Evolutionary conservation across 371 early-diverging fungal species (phyloP), one percentile per base, ranked within the genome.

Genomic region (Rhizomucor miehei): DNA sequence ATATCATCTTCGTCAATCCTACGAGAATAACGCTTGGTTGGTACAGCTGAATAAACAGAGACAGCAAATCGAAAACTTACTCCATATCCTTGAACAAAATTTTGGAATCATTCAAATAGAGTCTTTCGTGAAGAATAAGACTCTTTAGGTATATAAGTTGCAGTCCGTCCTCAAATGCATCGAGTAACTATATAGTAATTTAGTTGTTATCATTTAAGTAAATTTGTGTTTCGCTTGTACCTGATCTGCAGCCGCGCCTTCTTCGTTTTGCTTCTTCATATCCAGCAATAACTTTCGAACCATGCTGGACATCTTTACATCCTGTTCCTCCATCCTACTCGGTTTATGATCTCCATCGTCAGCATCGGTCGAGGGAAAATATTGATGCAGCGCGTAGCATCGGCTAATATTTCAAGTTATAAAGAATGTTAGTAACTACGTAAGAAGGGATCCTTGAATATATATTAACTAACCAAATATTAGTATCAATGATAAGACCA

Each of bases 401-500:
- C 63, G 71, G 21, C 75, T 74, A 67, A n/a, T n/a, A n/a, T n/a
- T n/a, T n/a, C n/a, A n/a, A n/a, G n/a, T n/a, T n/a, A n/a, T n/a
- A n/a, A n/a, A n/a, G n/a, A n/a, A n/a, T n/a, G n/a, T n/a, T n/a
- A n/a, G n/a, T n/a, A n/a, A n/a, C n/a, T n/a, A n/a, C n/a, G n/a
- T n/a, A n/a, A n/a, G n/a, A n/a, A n/a, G n/a, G n/a, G n/a, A n/a
- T n/a, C n/a, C n/a, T n/a, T n/a, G n/a, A n/a, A n/a, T n/a, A n/a
- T n/a, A n/a, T n/a, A n/a, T n/a, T n/a, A n/a, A 29, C 29, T 29
- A 66, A 69, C 80, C 67, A 71, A 9, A 65, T 78, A 44, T 78
- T 80, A 6, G 78, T 69, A 58, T 84, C 82, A 11, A 82, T 82
- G 11, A 82, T 70, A 40, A 84, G 59, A 49, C 81, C 80, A 17